Evolutionary conservation across 108 stramenopile genomes (phyloP), one percentile per base, ranked within the genome.

Genomic region (Cyclotella kingstonii): DNA sequence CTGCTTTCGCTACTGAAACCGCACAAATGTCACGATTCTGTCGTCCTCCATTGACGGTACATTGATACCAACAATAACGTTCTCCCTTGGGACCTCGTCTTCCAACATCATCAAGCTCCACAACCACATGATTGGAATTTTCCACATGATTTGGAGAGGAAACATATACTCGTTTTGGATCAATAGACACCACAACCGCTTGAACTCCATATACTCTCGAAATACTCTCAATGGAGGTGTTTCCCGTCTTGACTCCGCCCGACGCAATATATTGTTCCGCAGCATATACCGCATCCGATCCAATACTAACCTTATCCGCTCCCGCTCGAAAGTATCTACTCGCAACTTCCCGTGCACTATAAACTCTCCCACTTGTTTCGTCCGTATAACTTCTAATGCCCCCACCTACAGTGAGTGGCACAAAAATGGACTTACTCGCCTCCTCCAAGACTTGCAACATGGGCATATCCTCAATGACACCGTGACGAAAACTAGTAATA

Each of bases 161-260:
- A 0, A 95, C 81, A 65, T 96, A 96, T 19, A 93, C 97, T 51
- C 98, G 59, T 53, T 89, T 91, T n/a, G 98, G 98, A 80, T 99
- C 98, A 56, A 99, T 90, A 4, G 94, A 95, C 17, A 99, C 79
- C 14, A 99, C 98, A 3, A 99, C 98, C n/a, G 98, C 98, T 59
- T 99, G 98, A 4, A 84, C 93, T 38, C 98, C 98, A 77, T 99
- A 99, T 25, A 89, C 83, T 33, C 41, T 70, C 8, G 92, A 87
- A 52, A 98, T 98, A 44, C 80, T 86, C 60, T 95, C 94, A 42
- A 98, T 93, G 31, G 94, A 90, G 11, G 92, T 87, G 31, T 64
- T 33, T n/a, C 91, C 91, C 18, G 84, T 83, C 62, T 83, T 85
- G 28, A 64, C 68, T 10, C 85, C 82, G 33, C 77, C 76, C 17